A percentile compares a stretch with the other conserved stretches of the same genome.
phyloP scores from a whole-genome alignment of 1,284 basidiomycete genomes.

The Cutaneotrichosporon cavernicola region DNA sequence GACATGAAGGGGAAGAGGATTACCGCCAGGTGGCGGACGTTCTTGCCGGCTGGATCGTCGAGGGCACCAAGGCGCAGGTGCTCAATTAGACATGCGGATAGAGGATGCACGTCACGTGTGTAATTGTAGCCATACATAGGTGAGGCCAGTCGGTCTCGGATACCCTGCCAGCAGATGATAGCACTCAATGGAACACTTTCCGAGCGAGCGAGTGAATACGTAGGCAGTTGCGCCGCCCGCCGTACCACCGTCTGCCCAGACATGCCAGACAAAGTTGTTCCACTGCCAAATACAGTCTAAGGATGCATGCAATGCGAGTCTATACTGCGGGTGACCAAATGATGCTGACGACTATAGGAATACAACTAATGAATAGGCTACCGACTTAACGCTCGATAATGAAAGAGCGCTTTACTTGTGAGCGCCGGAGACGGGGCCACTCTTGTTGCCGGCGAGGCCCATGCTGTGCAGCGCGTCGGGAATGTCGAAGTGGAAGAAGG shows the following conservation, averaged over 20 bases:
- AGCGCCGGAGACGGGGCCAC: background rate
- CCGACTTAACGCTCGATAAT: background rate
- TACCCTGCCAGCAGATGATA: background rate
- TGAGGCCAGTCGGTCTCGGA: background rate
- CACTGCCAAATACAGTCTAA: constrained; percentile 1
- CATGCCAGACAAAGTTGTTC: background rate
- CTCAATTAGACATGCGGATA: background rate
- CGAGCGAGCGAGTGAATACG: background rate
- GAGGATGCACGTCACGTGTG: background rate
- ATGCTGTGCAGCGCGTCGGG: constrained; percentile 45
- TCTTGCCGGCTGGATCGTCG: constrained; percentile 37
- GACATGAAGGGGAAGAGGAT: constrained; percentile 32
- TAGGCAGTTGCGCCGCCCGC: background rate
- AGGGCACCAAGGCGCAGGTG: constrained; percentile 2
- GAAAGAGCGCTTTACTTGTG: background rate
- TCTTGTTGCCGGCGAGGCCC: constrained; percentile 6
- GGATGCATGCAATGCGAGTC: constrained; percentile 1
- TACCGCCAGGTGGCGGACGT: constrained; percentile 38
- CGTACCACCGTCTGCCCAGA: no score
- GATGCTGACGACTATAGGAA: background rate
- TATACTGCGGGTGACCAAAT: background rate
- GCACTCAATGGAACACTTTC: background rate
- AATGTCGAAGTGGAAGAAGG: constrained; percentile 55
- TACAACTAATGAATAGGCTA: constrained; percentile 2
- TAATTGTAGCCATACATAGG: background rate